Percentiles rank a stretch among this genome's conserved stretches.
Evolutionary conservation across 441 rosid species (phyloP).

Genomic region (Adansonia grandidieri): DNA sequence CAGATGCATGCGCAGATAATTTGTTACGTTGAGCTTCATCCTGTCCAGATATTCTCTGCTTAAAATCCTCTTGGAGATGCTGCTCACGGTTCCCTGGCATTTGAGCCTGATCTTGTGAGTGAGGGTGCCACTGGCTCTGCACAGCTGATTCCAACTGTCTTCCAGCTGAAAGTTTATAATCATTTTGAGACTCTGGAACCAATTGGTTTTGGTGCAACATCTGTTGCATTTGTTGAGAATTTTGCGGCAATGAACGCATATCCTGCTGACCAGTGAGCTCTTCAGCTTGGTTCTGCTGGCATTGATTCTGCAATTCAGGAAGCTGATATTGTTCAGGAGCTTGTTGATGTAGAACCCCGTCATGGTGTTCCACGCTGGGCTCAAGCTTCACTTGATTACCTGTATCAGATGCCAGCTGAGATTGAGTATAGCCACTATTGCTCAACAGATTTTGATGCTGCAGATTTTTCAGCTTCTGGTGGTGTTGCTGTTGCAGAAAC

Average conservation of each 20-base stretch:
- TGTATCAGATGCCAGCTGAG: conserved; percentile 60
- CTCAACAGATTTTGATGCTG: conserved; percentile 63
- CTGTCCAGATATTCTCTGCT: conserved; percentile 69
- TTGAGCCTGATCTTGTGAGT: conserved; percentile 60
- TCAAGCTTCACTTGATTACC: conserved; percentile 74
- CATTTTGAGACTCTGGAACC: conserved; percentile 63
- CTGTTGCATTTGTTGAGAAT: conserved; percentile 75
- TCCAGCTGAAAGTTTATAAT: conserved; percentile 60
- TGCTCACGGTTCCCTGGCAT: conserved; percentile 60
- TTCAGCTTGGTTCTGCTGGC: conserved; percentile 67
- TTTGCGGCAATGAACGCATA: conserved; percentile 55
- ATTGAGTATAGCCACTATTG: conserved; percentile 62
- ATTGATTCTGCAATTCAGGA: conserved; percentile 73
- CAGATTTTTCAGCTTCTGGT: conserved; percentile 70
- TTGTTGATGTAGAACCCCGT: conserved; percentile 60
- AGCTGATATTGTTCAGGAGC: conserved; percentile 66
- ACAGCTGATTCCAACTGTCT: conserved; percentile 56
- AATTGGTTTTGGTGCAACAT: conserved; percentile 64
- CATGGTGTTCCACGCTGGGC: conserved; percentile 69
- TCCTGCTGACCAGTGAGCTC: conserved; percentile 61
- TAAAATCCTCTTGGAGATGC: conserved; percentile 81
- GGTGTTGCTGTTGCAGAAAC: conserved; percentile 64
- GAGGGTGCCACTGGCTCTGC: conserved; percentile 69
- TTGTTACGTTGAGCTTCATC: conserved; percentile 86
- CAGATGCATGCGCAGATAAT: conserved; percentile 66